A percentile compares a stretch with the other conserved stretches of the same genome.
These are phyloP conservation scores for Yarrowia sp. DNA, from an alignment of 805 yeast genomes.

Conservation along the genomic window DNA sequence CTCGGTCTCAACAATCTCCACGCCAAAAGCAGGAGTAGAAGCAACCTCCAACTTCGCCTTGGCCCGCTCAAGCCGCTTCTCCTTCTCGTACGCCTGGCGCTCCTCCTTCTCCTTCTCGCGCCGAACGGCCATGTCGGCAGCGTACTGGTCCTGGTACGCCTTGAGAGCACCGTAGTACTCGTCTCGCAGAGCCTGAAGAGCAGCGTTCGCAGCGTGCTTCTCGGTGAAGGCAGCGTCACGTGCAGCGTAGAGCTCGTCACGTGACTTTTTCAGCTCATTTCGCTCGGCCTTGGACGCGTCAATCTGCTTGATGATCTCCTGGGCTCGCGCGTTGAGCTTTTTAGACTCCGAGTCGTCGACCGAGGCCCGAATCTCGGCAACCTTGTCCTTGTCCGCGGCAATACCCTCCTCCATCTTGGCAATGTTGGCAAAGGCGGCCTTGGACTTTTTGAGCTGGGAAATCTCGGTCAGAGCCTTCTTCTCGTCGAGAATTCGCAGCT, in stretches of 20 bases:
- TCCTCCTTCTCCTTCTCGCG: conserved; percentile 67
- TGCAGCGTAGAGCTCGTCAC: conserved; percentile 58
- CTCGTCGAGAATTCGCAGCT: conserved; percentile 86
- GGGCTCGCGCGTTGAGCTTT: conserved; percentile 68
- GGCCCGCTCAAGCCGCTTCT: conserved; percentile 61
- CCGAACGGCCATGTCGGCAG: conserved; percentile 66
- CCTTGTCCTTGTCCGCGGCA: conserved; percentile 73
- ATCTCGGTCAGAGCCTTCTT: conserved; percentile 81
- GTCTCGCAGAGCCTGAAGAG: conserved; percentile 64
- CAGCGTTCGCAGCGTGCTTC: conserved; percentile 63
- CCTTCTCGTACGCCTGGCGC: conserved; percentile 50
- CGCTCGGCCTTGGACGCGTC: conserved; percentile 61
- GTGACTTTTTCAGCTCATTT: conserved; percentile 66
- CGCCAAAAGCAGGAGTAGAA: conserved; percentile 73
- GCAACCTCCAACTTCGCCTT: conserved; percentile 70
- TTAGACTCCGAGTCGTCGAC: conserved; percentile 54
- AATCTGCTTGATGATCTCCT: conserved; percentile 58
- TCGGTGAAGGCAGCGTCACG: conserved; percentile 61
- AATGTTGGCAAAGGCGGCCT: conserved; percentile 70
- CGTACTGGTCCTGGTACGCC: conserved; percentile 64
- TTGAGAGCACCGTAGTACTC: conserved; percentile 75
- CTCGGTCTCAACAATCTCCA: conserved; percentile 75
- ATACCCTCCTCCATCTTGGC: conserved; percentile 74
- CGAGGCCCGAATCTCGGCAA: conserved; percentile 69
- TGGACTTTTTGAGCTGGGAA: conserved; percentile 73